Conservation (phyloP, 164 flowering plant species). For the Vitis cinerea region DNA sequence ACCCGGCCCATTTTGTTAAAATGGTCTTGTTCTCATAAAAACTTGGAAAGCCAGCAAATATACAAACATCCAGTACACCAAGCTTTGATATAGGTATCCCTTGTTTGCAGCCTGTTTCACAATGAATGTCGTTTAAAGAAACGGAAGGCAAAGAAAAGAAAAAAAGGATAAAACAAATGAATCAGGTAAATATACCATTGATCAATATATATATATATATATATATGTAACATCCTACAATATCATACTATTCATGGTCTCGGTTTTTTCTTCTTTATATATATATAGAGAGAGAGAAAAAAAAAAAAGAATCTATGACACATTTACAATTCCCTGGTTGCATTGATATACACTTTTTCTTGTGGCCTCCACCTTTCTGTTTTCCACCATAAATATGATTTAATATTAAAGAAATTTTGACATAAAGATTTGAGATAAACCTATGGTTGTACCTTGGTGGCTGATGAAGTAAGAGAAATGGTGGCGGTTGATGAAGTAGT, state of each 20-base stretch:
- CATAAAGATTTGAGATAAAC: background rate
- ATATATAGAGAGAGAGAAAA: background rate
- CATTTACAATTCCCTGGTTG: background rate
- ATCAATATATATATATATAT: background rate
- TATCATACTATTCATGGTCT: no score
- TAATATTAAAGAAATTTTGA: background rate
- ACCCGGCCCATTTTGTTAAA: constrained; percentile 19
- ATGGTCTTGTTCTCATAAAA: constrained; percentile 46
- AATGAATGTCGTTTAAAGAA: constrained; percentile 19
- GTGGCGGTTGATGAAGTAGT: constrained; percentile 24
- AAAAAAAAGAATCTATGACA: constrained; percentile 3
- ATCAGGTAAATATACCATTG: background rate
- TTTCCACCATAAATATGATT: background rate
- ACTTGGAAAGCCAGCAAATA: constrained; percentile 55
- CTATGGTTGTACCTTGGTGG: constrained; percentile 49
- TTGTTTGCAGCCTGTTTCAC: constrained; percentile 52
- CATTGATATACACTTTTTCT: background rate
- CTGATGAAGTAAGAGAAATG: constrained; percentile 33
- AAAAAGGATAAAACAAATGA: background rate
- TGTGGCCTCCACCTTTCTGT: background rate
- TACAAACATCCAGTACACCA: constrained; percentile 54
- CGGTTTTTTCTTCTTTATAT: no score
- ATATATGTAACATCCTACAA: background rate
- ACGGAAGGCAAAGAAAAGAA: constrained; percentile 2
- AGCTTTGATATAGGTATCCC: constrained; percentile 43